Evolutionary conservation across 73 alveolate genomes (phyloP), one percentile per base, ranked within the genome.

Genomic region (Durusdinium trenchii): DNA sequence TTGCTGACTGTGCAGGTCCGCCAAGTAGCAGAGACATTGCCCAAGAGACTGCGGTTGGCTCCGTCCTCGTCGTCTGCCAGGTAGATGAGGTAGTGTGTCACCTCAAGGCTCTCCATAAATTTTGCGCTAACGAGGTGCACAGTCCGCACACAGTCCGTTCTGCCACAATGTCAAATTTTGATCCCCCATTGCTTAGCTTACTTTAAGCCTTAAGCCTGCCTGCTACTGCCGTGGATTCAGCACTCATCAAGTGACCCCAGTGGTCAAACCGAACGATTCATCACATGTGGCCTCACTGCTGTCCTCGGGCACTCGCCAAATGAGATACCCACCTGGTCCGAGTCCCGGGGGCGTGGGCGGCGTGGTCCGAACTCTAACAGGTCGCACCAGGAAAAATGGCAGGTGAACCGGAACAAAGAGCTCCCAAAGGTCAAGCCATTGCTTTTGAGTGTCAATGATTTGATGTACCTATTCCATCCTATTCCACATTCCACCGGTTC

Each of bases 61-160:
- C 98, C 98, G 3, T 57, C 87, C 18, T 91, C 98, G n/a, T 91
- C 85, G 18, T 91, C 98, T 46, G 98, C 87, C 78, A 91, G 47
- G 76, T 91, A 91, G 42, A 91, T n/a, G 36, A 91, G 32, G 89
- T 91, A 91, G 76, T 91, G 98, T 42, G 98, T 91, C 61, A 91
- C 98, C 98, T 91, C 71, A 57, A 57, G 23, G n/a, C n/a, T n/a
- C n/a, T n/a, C n/a, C n/a, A n/a, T n/a, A 12, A 57, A 57, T 57
- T 23, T 16, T 57, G 69, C 32, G 69, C 23, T 23, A 57, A 57
- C 12, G 69, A 57, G 12, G 69, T 57, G 69, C 23, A 23, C 23
- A 12, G 23, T 16, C 69, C 69, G 69, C 12, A 12, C 12, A 23
- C 12, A 57, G 23, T 23, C 45, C 45, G 69, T 35, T n/a, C 9